phyloP scores from a whole-genome alignment of 192 early-diverging fungal species.

The Podila epicladia region DNA sequence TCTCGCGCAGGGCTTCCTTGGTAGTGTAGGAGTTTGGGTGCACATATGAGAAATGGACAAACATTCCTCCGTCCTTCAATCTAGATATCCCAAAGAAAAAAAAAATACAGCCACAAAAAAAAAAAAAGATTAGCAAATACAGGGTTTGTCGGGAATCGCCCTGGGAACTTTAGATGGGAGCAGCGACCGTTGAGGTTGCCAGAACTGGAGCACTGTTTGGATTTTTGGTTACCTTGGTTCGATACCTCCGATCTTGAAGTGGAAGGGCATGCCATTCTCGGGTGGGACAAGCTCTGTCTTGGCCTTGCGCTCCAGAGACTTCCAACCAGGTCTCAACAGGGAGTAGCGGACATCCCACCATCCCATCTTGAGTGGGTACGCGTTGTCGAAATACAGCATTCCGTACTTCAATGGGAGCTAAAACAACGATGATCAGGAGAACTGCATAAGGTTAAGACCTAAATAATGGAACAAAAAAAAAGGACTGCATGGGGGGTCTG shows the following conservation, averaged over 20 bases:
- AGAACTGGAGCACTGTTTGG: too few species aligned
- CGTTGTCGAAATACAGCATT: slow-evolving; percentile 46
- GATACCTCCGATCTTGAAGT: slow-evolving; percentile 58
- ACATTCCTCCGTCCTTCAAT: slow-evolving; percentile 60
- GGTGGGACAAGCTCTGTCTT: slow-evolving; percentile 54
- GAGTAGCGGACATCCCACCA: slow-evolving; percentile 47
- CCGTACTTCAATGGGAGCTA: slow-evolving; percentile 46
- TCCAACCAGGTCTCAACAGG: slow-evolving; percentile 38
- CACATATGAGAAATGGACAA: slow-evolving; percentile 63
- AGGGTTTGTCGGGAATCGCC: too few species aligned
- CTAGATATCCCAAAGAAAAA: slow-evolving; percentile 8
- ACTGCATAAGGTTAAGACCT: neutral
- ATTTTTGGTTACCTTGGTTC: slow-evolving; percentile 54
- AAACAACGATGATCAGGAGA: too few species aligned
- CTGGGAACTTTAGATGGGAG: too few species aligned
- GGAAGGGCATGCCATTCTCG: slow-evolving; percentile 56
- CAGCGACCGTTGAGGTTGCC: too few species aligned
- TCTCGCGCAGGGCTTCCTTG: slow-evolving; percentile 55
- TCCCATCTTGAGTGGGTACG: slow-evolving; percentile 50
- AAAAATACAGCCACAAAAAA: neutral
- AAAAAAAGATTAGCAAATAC: slow-evolving; percentile 6
- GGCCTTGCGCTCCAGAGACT: slow-evolving; percentile 41
- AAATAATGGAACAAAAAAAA: neutral
- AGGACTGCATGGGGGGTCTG: too few species aligned
- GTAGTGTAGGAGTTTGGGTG: slow-evolving; percentile 35